Evolutionary conservation across 164 flowering plant species (phyloP).

Genomic region (Santalum album): DNA sequence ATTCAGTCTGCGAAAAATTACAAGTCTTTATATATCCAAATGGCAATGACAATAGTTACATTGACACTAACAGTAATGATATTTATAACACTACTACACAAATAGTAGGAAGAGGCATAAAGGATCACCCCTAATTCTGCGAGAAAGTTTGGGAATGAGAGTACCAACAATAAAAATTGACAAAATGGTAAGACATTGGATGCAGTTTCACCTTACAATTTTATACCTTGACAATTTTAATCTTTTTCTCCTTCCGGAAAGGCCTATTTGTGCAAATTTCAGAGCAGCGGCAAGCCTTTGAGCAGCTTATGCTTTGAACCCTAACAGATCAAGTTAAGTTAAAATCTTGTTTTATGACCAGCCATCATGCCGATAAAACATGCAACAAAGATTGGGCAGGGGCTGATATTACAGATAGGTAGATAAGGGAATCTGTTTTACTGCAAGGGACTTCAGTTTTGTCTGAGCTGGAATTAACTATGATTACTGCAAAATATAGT

Average conservation of each 20-base stretch:
- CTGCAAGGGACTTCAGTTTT: too few species aligned
- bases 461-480: too few species aligned
- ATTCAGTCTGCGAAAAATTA: slow-evolving; percentile 52
- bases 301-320: slow-evolving; percentile 93
- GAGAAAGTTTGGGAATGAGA: too few species aligned
- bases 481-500: neutral
- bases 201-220: too few species aligned
- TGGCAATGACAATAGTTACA: neutral
- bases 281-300: slow-evolving; percentile 74
- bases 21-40: too few species aligned
- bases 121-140: too few species aligned
- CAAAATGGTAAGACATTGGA: too few species aligned
- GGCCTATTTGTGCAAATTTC: slow-evolving; percentile 79
- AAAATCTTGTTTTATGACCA: neutral
- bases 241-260: slow-evolving; percentile 80
- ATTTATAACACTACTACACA: neutral
- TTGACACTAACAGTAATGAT: neutral
- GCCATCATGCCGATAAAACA: neutral
- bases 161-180: too few species aligned
- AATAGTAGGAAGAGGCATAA: too few species aligned
- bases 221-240: slow-evolving; percentile 67
- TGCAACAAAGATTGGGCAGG: neutral
- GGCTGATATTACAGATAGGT: too few species aligned
- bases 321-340: slow-evolving; percentile 23
- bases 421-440: too few species aligned